A percentile compares a stretch with the other conserved stretches of the same genome.
Evolutionary conservation across 805 yeast genomes (phyloP).

Genomic region (Candida endomychidarum): DNA sequence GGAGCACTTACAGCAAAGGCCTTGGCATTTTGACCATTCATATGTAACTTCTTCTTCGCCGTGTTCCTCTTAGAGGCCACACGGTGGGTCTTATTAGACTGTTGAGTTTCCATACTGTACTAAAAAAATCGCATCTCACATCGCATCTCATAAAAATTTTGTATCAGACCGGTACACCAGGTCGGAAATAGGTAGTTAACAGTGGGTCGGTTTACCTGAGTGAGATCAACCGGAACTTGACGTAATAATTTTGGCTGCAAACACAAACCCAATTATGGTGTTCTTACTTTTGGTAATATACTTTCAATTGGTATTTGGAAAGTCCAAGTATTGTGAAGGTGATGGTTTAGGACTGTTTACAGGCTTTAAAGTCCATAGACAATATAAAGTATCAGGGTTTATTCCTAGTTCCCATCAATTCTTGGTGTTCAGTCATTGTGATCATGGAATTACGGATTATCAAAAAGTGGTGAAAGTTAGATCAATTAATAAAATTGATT

Average conservation of each 20-base stretch:
- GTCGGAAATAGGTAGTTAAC: background rate
- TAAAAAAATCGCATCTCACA: conserved; percentile 9
- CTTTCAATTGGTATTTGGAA: too few relatives aligned
- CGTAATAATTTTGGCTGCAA: too few relatives aligned
- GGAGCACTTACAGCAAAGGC: conserved; percentile 58
- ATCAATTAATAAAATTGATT: conserved; percentile 40
- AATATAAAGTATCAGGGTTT: conserved; percentile 36
- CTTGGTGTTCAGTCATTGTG: conserved; percentile 51
- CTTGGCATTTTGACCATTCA: conserved; percentile 63
- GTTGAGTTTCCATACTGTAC: conserved; percentile 36
- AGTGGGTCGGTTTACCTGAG: too few relatives aligned
- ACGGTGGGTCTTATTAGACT: conserved; percentile 82
- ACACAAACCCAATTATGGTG: too few relatives aligned
- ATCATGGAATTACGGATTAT: conserved; percentile 47
- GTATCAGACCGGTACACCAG: background rate
- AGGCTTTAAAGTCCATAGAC: conserved; percentile 56
- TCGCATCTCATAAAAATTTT: conserved; percentile 8
- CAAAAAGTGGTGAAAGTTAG: conserved; percentile 35
- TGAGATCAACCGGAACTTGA: too few relatives aligned
- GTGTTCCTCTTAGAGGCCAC: conserved; percentile 48
- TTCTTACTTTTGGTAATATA: too few relatives aligned
- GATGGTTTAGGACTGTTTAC: conserved; percentile 38
- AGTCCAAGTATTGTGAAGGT: conserved; percentile 12
- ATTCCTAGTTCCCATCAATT: conserved; percentile 41
- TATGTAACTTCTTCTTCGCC: conserved; percentile 83